Percentiles rank a stretch among this genome's conserved stretches.
phyloP scores from a whole-genome alignment of 2,329 filamentous ascomycete species.

The Xylariomycetidae sp. region DNA sequence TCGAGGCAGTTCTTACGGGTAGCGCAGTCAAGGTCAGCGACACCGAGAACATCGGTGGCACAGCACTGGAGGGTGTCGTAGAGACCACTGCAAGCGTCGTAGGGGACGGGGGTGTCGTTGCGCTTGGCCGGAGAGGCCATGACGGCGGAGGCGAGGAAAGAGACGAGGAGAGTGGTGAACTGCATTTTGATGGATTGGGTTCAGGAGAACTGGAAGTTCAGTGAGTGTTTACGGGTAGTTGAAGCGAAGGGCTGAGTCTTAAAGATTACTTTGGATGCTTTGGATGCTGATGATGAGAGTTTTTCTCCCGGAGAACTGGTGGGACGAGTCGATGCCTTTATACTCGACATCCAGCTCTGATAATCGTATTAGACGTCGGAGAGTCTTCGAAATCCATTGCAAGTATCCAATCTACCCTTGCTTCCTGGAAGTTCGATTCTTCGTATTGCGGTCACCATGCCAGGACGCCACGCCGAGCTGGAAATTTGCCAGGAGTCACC shows the following conservation, averaged over 20 bases:
- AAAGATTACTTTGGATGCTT: slow-evolving; percentile 8
- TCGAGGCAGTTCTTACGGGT: slow-evolving; percentile 25
- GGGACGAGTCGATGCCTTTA: no score
- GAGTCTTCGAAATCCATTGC: no score
- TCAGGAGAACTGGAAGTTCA: slow-evolving; percentile 10
- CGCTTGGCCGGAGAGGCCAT: slow-evolving; percentile 15
- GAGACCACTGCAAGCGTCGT: slow-evolving; percentile 36
- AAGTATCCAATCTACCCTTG: no score
- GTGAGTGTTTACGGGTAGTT: slow-evolving; percentile 11
- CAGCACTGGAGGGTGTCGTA: slow-evolving; percentile 51
- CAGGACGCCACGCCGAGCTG: no score
- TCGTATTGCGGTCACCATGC: no score
- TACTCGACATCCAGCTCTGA: no score
- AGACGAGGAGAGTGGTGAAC: slow-evolving; percentile 19
- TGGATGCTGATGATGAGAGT: slow-evolving; percentile 11
- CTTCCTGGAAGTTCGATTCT: no score
- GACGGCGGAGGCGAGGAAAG: slow-evolving; percentile 21
- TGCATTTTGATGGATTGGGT: slow-evolving; percentile 21
- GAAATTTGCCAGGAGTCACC: no score
- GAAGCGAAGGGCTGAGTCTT: slow-evolving; percentile 10
- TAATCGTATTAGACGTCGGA: no score
- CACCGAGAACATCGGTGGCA: slow-evolving; percentile 52
- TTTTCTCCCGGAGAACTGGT: slow-evolving; percentile 1
- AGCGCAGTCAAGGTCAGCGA: slow-evolving; percentile 41
- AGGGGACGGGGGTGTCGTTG: slow-evolving; percentile 18